Base-by-base conservation (phyloP, 768 basidiomycete species). In the Rhodotorula sphaerocarpa region DNA sequence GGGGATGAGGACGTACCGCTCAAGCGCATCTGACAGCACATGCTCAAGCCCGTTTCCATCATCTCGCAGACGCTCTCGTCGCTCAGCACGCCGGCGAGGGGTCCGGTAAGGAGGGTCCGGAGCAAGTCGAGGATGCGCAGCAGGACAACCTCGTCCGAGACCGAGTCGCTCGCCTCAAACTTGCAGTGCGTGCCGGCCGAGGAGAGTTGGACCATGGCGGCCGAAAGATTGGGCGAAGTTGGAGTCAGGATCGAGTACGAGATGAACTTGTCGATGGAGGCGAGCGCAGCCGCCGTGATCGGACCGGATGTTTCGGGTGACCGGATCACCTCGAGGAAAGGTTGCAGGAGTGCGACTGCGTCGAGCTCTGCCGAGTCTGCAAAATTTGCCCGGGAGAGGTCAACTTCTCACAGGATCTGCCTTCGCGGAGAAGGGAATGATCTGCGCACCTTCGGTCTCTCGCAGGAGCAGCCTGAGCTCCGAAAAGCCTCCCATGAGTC, bases 1-100 rank as follows among this genome's bases (percentile, higher is more conserved):
- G n/a, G n/a, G n/a, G n/a, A 65, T 7, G 27, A 43, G 43, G n/a
- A 79, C 87, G 65, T 70, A 93, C 91, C 91, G 71, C 88, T 88
- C n/a, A 96, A 79, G 57, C 95, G 81, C 83, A 95, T 92, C 74
- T 96, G 88, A 75, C 93, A 96, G 69, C 91, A 90, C 53, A 93
- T 96, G 16, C 91, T 93, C 69, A 99, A 76, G 7, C 96, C 93
- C 2, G 92, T 93, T 76, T 99, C 95, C 70, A 99, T 78, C 86
- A 99, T 91, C 76, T 96, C 95, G 74, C 95, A 99, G 21, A 97
- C 86, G 73, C 91, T 90, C 56, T 95, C 82, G 71, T 99, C 93
- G 31, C 88, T 89, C 41, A 97, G 80, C 15, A 79, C 78, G n/a
- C 76, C 74, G 1, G 88, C 86, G 33, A 88, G 83, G 18, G 63